phyloP scores from a whole-genome alignment of 1,284 basidiomycete genomes.

The Malassezia brasiliensis region DNA sequence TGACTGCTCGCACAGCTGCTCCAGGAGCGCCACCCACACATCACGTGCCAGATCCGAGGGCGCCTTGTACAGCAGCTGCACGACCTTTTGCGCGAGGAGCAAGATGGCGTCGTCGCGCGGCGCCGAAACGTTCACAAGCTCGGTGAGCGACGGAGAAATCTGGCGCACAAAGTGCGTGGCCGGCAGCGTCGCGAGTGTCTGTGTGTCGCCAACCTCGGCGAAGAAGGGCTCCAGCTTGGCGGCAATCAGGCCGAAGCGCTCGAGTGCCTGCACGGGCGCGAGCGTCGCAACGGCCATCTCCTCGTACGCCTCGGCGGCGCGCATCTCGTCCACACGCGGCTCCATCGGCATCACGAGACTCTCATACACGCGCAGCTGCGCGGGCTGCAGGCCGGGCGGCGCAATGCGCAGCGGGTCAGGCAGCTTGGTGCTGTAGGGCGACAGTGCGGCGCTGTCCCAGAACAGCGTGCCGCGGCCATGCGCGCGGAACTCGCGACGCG shows the following conservation, averaged over 20 bases:
- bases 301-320: slow-evolving; percentile 9
- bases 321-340: not conserved
- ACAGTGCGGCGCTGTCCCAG: slow-evolving; percentile 47
- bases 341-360: slow-evolving; percentile 58
- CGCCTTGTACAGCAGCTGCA: slow-evolving; percentile 51
- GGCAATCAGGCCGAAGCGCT: slow-evolving; percentile 44
- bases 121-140: slow-evolving; percentile 64
- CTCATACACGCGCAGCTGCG: slow-evolving; percentile 85
- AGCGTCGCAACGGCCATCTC: slow-evolving; percentile 11
- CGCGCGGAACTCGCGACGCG: slow-evolving; percentile 77
- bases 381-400: slow-evolving; percentile 66
- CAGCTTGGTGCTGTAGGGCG: slow-evolving; percentile 67
- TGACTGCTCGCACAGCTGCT: slow-evolving; percentile 77
- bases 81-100: slow-evolving; percentile 86
- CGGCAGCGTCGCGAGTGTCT: slow-evolving; percentile 49
- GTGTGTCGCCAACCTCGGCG: slow-evolving; percentile 25
- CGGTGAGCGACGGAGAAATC: slow-evolving; percentile 69
- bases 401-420: slow-evolving; percentile 84
- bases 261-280: slow-evolving; percentile 35
- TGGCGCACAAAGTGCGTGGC: slow-evolving; percentile 75
- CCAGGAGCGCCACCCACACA: slow-evolving; percentile 71
- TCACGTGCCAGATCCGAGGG: slow-evolving; percentile 36
- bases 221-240: slow-evolving; percentile 41
- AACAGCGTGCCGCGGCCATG: slow-evolving; percentile 51
- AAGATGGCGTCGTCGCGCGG: slow-evolving; percentile 78